These are phyloP conservation scores for Vaccinium vitisidaea DNA, from an alignment of 148 eudicot species.

Conservation along the genomic window DNA sequence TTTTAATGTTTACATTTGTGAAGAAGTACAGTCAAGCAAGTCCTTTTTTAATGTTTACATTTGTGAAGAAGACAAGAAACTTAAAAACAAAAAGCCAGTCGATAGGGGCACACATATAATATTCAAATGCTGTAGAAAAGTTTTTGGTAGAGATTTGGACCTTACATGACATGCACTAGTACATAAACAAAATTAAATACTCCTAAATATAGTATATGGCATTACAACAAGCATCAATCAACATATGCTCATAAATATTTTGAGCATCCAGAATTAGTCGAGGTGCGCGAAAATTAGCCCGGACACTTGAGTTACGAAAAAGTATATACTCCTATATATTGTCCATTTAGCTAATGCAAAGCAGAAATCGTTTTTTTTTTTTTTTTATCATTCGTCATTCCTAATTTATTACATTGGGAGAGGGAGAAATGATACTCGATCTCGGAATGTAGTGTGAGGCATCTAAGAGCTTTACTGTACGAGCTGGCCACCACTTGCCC, in stretches of 20 bases:
- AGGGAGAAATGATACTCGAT: no score
- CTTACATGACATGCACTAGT: not conserved
- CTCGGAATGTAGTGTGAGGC: no score
- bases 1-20: not conserved
- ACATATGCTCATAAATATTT: no score
- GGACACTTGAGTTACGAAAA: no score
- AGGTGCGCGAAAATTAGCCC: no score
- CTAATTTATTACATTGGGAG: no score
- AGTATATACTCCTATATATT: no score
- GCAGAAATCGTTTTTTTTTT: not conserved
- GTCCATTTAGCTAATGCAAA: not conserved
- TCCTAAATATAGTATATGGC: not conserved
- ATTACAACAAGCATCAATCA: not conserved
- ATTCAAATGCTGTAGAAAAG: not conserved
- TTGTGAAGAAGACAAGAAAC: not conserved
- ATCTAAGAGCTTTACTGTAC: no score
- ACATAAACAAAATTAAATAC: not conserved
- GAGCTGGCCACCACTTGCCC: no score
- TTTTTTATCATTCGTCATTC: no score
- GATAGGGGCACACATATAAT: not conserved
- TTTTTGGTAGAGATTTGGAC: not conserved
- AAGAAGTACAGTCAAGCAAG: not conserved
- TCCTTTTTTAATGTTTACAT: not conserved
- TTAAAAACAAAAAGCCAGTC: not conserved
- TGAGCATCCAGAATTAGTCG: no score